Evolutionary conservation across 306 rosid genomes (phyloP), one percentile per base, ranked within the genome.

Genomic region (Vigna unguiculata): DNA sequence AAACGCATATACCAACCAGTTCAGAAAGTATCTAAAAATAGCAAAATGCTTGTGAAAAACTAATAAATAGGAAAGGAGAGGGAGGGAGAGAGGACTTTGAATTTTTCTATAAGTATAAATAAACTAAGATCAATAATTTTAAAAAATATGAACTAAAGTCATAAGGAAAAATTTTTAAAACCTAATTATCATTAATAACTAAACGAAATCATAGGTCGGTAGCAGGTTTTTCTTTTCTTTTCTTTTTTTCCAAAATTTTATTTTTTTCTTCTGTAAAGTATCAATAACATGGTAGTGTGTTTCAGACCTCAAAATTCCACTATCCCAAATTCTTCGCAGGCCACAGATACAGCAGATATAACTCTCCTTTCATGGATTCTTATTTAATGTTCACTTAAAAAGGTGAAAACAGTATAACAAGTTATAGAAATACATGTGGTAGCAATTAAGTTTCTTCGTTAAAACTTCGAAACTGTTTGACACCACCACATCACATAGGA

Each of bases 401-500:
- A 38, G 48, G 4, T 3, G 7, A 62, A 65, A 41, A 64, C 45
- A 40, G 3, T 9, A 20, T 5, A 20, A 9, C 48, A 63, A 4
- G 48, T 17, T 3, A 28, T 28, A 28, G 6, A 15, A 59, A 60
- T 30, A 15, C 28, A 64, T 20, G 13, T 67, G 51, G 13, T 9
- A 11, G 3, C 69, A 66, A 73, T 77, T 73, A 24, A 75, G 57
- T 19, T 74, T 62, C 83, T 81, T 81, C 63, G 19, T 60, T 81
- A 48, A 78, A 65, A 78, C 14, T 45, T 14, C 2, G 77, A 81
- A 78, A 79, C 75, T 60, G 52, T 49, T 9, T 36, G 47, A 14
- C 47, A 72, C 72, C 41, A 72, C 76, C 22, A 28, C 68, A 40
- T 1, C 69, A 54, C 16, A 45, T 17, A 51, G 17, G 7, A 19